These are phyloP conservation scores for Cystofilobasidium bisporidii DNA, from an alignment of 768 basidiomycete genomes.

Conservation along the genomic window DNA sequence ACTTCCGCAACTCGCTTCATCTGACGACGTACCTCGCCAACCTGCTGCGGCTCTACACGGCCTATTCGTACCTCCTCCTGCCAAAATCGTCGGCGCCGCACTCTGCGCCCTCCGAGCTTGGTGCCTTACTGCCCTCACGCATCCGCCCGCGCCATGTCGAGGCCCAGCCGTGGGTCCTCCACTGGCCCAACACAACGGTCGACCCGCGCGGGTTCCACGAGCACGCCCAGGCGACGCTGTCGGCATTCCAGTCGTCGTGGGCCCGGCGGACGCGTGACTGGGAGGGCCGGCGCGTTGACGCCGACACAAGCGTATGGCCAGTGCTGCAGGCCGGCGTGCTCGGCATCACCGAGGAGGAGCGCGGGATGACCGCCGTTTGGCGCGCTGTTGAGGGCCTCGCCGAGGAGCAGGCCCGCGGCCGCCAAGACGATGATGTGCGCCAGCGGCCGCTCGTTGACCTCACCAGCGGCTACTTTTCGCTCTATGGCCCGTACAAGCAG, in stretches of 20 bases:
- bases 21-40: conserved; percentile 76
- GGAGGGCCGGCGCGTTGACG: conserved; percentile 34
- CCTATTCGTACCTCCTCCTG: conserved; percentile 60
- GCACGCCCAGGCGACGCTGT: conserved; percentile 52
- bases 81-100: conserved; percentile 33
- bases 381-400: conserved; percentile 34
- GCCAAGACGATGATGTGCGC: conserved; percentile 41
- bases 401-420: conserved; percentile 24
- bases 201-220: conserved; percentile 63
- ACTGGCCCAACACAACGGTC: conserved; percentile 57
- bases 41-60: conserved; percentile 58
- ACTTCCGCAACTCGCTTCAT: conserved; percentile 52
- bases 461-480: conserved; percentile 91
- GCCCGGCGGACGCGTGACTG: conserved; percentile 8
- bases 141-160: neutral
- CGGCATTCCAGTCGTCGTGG: conserved; percentile 52
- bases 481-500: conserved; percentile 69
- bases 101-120: conserved; percentile 23
- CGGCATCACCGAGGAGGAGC: conserved; percentile 75
- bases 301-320: conserved; percentile 58
- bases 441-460: conserved; percentile 50
- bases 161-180: conserved; percentile 45
- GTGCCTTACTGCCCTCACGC: conserved; percentile 19
- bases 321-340: conserved; percentile 85
- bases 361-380: conserved; percentile 41